phyloP scores from a whole-genome alignment of 2,329 filamentous ascomycete genomes.

The Sporothrix globosa region DNA sequence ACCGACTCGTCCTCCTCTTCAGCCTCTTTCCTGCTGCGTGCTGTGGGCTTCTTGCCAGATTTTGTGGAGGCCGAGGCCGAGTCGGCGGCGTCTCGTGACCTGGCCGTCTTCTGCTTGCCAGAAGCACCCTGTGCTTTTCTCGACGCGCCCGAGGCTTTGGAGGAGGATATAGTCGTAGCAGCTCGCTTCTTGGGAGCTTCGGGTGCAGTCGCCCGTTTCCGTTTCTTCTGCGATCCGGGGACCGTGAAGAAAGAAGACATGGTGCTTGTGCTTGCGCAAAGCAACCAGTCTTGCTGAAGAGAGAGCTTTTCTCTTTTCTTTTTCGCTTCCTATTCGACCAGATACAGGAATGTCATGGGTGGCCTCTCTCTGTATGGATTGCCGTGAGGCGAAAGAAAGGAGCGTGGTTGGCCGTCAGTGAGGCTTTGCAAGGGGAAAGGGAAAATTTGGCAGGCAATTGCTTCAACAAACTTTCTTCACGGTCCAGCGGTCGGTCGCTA shows the following conservation, averaged over 20 bases:
- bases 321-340: too few species aligned
- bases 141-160: constrained; percentile 33
- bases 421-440: constrained; percentile 9
- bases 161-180: constrained; percentile 43
- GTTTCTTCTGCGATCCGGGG: constrained; percentile 84
- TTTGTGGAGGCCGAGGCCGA: not conserved
- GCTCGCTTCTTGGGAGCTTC: constrained; percentile 64
- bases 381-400: not conserved
- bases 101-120: constrained; percentile 11
- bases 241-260: constrained; percentile 98
- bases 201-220: constrained; percentile 68
- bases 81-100: constrained; percentile 15
- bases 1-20: constrained; percentile 49
- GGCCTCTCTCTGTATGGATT: not conserved
- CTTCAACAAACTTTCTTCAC: constrained; percentile 27
- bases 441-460: constrained; percentile 23
- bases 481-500: not conserved
- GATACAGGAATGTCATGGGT: not conserved
- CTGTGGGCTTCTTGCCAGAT: constrained; percentile 37
- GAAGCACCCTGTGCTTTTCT: not conserved
- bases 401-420: not conserved
- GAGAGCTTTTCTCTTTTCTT: not conserved
- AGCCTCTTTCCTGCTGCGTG: constrained; percentile 13
- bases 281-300: not conserved
- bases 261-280: constrained; percentile 38